These are phyloP conservation scores for Fragaria nilgerrensis DNA, from an alignment of 306 rosid genomes.

Conservation along the genomic window DNA sequence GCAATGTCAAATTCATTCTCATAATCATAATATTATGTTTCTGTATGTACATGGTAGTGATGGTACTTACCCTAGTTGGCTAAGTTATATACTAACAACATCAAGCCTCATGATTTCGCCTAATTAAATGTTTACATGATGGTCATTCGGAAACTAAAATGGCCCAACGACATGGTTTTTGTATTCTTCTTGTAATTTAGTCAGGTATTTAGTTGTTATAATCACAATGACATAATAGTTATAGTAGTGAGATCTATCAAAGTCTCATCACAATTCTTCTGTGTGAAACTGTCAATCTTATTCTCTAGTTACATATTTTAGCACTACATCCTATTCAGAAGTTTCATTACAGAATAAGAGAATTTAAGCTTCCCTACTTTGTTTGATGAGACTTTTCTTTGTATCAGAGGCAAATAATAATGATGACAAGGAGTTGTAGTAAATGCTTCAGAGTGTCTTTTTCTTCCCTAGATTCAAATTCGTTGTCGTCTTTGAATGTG, in stretches of 20 bases:
- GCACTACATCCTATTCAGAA: neutral
- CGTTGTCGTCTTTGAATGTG: neutral
- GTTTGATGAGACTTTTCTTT: neutral
- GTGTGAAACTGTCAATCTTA: neutral
- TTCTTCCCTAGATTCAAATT: neutral
- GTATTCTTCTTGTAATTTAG: neutral
- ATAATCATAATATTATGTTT: no score
- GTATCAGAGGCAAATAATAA: neutral
- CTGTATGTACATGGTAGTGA: neutral
- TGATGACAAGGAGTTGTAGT: neutral
- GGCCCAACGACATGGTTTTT: neutral
- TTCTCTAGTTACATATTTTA: neutral
- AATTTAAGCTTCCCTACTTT: neutral
- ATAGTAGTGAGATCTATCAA: neutral
- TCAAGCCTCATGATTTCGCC: neutral
- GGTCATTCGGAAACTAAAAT: neutral
- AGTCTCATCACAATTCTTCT: neutral
- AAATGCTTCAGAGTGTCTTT: neutral
- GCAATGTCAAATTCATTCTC: neutral
- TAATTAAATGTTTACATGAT: neutral
- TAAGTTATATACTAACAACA: neutral
- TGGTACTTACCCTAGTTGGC: neutral
- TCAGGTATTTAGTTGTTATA: neutral
- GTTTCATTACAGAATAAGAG: neutral
- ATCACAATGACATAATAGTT: neutral